phyloP scores from a whole-genome alignment of 2,329 filamentous ascomycete genomes.

The Cytospora schulzeri region DNA sequence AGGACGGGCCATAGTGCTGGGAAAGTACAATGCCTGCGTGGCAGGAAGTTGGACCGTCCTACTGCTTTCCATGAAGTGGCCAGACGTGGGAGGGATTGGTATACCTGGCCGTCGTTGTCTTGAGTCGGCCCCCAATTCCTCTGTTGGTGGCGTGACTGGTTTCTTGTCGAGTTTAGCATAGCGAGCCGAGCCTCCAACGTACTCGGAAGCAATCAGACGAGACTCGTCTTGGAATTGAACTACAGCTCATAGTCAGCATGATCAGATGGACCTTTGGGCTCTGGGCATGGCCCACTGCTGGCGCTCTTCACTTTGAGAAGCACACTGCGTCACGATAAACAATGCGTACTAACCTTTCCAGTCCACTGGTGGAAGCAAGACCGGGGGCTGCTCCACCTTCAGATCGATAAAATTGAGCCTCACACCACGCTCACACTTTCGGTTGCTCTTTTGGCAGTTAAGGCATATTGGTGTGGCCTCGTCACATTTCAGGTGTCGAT shows the following conservation, averaged over 20 bases:
- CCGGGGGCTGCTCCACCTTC: conserved; percentile 68
- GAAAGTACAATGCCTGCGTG: conserved; percentile 19
- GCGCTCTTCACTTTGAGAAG: not conserved
- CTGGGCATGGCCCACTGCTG: not conserved
- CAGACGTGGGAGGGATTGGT: not conserved
- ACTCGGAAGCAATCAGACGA: conserved; percentile 85
- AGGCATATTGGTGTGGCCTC: conserved; percentile 66
- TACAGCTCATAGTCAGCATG: conserved; percentile 32
- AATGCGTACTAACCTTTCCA: conserved; percentile 57
- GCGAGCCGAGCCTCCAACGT: conserved; percentile 73
- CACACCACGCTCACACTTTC: conserved; percentile 82
- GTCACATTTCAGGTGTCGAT: conserved; percentile 90
- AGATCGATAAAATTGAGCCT: conserved; percentile 91
- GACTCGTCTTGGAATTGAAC: conserved; percentile 89
- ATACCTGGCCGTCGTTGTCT: conserved; percentile 4
- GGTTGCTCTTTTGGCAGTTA: conserved; percentile 87
- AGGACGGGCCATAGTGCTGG: conserved; percentile 10
- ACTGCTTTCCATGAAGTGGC: conserved; percentile 5
- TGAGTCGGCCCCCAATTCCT: conserved; percentile 33
- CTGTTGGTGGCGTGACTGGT: conserved; percentile 34
- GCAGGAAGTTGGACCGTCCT: conserved; percentile 9
- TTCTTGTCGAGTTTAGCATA: conserved; percentile 63
- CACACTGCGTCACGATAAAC: not conserved
- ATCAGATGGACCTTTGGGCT: not conserved
- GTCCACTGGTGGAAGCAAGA: conserved; percentile 62